phyloP scores from a whole-genome alignment of 2,329 filamentous ascomycete genomes.

The Ustilaginoidea virens region DNA sequence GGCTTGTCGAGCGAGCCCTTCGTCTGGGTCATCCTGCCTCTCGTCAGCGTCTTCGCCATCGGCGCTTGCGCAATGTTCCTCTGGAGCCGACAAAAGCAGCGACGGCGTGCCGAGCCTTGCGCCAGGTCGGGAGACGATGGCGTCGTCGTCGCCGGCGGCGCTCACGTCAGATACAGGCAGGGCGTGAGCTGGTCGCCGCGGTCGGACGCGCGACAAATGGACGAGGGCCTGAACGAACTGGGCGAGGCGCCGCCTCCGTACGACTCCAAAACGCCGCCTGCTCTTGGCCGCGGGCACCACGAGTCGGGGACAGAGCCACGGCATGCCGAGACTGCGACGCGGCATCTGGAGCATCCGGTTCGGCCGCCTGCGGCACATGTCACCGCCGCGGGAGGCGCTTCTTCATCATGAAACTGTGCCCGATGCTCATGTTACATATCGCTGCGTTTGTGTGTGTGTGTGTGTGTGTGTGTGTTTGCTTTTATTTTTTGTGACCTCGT shows the following conservation, averaged over 20 bases:
- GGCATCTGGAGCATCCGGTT: slow-evolving; percentile 15
- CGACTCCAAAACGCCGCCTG: slow-evolving; percentile 17
- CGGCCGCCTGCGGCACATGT: slow-evolving; percentile 12
- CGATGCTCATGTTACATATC: too few species aligned
- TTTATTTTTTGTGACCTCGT: too few species aligned
- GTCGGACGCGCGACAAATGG: slow-evolving; percentile 17
- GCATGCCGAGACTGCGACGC: slow-evolving; percentile 12
- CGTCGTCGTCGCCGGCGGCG: slow-evolving; percentile 1
- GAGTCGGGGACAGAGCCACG: slow-evolving; percentile 8
- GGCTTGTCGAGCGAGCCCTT: slow-evolving; percentile 32
- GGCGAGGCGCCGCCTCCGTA: slow-evolving; percentile 54
- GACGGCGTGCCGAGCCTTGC: background rate
- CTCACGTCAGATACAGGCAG: slow-evolving; percentile 3
- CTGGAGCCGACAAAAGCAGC: slow-evolving; percentile 5
- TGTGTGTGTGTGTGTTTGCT: too few species aligned
- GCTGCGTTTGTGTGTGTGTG: too few species aligned
- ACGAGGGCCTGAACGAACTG: slow-evolving; percentile 47
- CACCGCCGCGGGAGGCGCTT: too few species aligned
- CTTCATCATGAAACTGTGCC: too few species aligned
- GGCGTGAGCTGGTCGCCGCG: slow-evolving; percentile 12
- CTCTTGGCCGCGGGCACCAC: too few species aligned
- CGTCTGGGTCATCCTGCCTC: slow-evolving; percentile 37
- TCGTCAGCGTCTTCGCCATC: slow-evolving; percentile 28
- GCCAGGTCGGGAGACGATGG: slow-evolving; percentile 2
- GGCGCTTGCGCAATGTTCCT: slow-evolving; percentile 7